Percentiles rank a stretch among this genome's conserved stretches.
phyloP scores from a whole-genome alignment of 306 rosid species.

The Sesbania bispinosa region DNA sequence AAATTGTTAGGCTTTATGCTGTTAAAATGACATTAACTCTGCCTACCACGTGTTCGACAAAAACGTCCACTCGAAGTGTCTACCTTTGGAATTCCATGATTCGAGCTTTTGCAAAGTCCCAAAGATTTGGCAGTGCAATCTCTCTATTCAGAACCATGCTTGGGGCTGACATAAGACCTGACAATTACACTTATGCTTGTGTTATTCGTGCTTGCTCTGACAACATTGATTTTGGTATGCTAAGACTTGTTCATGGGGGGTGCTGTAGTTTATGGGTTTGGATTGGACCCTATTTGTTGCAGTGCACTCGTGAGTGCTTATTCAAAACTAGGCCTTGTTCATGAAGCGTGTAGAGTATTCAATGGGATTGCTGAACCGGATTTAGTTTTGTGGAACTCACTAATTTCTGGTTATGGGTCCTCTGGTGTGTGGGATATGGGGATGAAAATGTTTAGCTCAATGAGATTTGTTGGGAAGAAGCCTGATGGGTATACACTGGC shows the following conservation, averaged over 20 bases:
- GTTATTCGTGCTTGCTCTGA: slow-evolving; percentile 38
- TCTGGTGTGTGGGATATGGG: slow-evolving; percentile 62
- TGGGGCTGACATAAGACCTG: slow-evolving; percentile 48
- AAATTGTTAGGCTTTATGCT: slow-evolving; percentile 50
- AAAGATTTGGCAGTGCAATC: slow-evolving; percentile 44
- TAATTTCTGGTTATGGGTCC: slow-evolving; percentile 65
- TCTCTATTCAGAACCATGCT: slow-evolving; percentile 58
- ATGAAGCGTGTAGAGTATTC: slow-evolving; percentile 63
- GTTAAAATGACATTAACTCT: slow-evolving; percentile 35
- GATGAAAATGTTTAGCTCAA: slow-evolving; percentile 42
- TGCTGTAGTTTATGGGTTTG: slow-evolving; percentile 30
- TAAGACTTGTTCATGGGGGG: slow-evolving; percentile 44
- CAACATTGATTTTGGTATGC: slow-evolving; percentile 33
- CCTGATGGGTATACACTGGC: slow-evolving; percentile 77
- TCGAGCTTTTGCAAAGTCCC: slow-evolving; percentile 65
- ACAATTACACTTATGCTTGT: slow-evolving; percentile 41
- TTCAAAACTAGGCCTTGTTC: slow-evolving; percentile 64
- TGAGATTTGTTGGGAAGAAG: slow-evolving; percentile 46
- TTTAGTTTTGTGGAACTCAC: slow-evolving; percentile 75
- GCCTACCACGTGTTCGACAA: slow-evolving; percentile 65
- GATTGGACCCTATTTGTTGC: slow-evolving; percentile 42
- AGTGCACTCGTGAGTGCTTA: slow-evolving; percentile 54
- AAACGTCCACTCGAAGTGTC: slow-evolving; percentile 53
- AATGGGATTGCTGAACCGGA: slow-evolving; percentile 48
- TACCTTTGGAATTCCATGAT: slow-evolving; percentile 87